These are phyloP conservation scores for Phragmites australis DNA, from an alignment of 176 grass and related monocot genomes.

Conservation along the genomic window DNA sequence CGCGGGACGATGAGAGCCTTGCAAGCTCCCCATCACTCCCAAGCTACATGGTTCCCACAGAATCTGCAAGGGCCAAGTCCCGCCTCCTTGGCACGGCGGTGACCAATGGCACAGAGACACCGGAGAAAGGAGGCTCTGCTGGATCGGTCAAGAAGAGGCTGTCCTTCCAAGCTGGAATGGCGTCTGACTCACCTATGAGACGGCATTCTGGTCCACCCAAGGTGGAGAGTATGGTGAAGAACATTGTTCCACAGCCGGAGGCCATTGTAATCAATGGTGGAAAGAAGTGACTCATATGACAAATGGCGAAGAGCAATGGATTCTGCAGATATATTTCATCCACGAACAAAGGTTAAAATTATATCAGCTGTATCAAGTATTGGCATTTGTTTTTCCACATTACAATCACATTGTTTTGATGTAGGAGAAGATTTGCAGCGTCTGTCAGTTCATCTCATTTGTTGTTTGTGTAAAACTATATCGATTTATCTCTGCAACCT, in stretches of 20 bases:
- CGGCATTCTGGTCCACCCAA: conserved; percentile 89
- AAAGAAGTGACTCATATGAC: conserved; percentile 31
- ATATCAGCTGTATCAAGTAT: conserved; percentile 21
- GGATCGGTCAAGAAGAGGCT: conserved; percentile 75
- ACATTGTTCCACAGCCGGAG: conserved; percentile 31
- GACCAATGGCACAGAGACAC: conserved; percentile 48
- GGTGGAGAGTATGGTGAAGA: conserved; percentile 56
- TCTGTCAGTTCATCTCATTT: conserved; percentile 46
- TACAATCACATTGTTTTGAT: conserved; percentile 24
- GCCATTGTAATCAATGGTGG: conserved; percentile 39
- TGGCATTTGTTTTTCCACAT: conserved; percentile 37
- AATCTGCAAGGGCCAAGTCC: conserved; percentile 83
- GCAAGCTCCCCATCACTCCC: conserved; percentile 61
- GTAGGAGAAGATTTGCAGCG: conserved; percentile 34
- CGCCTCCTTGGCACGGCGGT: conserved; percentile 55
- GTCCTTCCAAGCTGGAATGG: conserved; percentile 65
- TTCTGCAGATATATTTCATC: conserved; percentile 45
- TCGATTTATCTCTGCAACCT: conserved; percentile 31
- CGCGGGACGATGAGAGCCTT: conserved; percentile 72
- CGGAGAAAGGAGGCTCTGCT: conserved; percentile 53
- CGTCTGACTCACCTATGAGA: conserved; percentile 47
- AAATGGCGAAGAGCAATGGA: conserved; percentile 4
- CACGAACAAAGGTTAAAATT: conserved; percentile 34
- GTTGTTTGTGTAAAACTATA: conserved; percentile 54
- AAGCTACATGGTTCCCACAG: conserved; percentile 88